These are phyloP conservation scores for Tuctoria greenei DNA, from an alignment of 176 grass and related monocot genomes.

Conservation along the genomic window DNA sequence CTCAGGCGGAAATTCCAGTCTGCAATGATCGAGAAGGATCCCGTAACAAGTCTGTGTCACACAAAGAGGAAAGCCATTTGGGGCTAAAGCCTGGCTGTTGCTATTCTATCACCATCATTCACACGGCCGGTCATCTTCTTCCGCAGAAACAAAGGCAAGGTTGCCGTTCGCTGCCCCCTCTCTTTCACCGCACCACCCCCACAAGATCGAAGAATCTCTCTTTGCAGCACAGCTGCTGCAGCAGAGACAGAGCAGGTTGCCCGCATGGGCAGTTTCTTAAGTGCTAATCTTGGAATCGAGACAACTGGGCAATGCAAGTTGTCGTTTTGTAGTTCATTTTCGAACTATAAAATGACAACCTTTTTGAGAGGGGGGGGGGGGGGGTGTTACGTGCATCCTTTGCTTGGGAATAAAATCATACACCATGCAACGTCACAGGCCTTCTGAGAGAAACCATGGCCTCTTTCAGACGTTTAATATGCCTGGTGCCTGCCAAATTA, in stretches of 20 bases:
- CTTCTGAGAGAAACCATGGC: background rate
- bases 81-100: conserved; percentile 3
- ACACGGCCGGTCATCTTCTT: conserved; percentile 11
- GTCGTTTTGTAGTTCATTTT: too few species aligned
- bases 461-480: conserved; percentile 13
- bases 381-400: too few species aligned
- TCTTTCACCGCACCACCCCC: conserved; percentile 30
- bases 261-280: conserved; percentile 56
- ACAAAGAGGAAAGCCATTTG: background rate
- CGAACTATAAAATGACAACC: too few species aligned
- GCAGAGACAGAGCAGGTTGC: conserved; percentile 18
- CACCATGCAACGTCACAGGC: conserved; percentile 23
- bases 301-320: conserved; percentile 39
- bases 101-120: conserved; percentile 17
- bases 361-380: too few species aligned
- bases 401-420: conserved; percentile 60
- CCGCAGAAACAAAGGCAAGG: conserved; percentile 1
- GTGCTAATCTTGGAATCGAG: conserved; percentile 61
- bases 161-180: conserved; percentile 6
- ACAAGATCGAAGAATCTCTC: conserved; percentile 36
- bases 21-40: conserved; percentile 23
- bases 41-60: conserved; percentile 4
- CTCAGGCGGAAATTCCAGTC: conserved; percentile 18
- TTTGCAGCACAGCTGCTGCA: conserved; percentile 20
- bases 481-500: too few species aligned